Base-by-base conservation (phyloP, 805 yeast species). In the Candida qinlingensis region DNA sequence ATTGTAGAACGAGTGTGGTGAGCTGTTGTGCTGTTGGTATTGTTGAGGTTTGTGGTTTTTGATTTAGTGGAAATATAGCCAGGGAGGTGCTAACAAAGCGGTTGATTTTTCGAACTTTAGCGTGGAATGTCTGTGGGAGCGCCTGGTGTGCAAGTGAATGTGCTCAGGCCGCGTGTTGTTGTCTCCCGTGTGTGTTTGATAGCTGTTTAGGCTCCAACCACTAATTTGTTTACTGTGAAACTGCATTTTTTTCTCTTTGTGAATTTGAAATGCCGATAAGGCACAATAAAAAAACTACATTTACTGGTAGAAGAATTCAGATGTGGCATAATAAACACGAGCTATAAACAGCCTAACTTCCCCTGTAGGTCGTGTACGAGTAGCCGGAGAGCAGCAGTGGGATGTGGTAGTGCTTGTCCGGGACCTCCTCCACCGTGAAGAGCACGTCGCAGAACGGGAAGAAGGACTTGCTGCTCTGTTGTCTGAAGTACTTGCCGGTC, bases 361-460 rank as follows among this genome's bases (percentile, higher is more conserved):
- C 98, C 48, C 97, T 76, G 69, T 91, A 91, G 0, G 97, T 91
- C 6, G 96, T 80, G 69, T 90, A 91, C 34, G 96, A 85, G 67
- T 85, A 88, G 61, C 88, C 88, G 40, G 96, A 82, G 49, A 91
- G 70, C 46, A 91, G 74, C 52, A 91, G 69, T 0, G 98, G 98
- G 47, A 91, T 85, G 63, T 91, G 98, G 66, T 89, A 91, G 64
- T 91, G 98, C 37, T 78, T 70, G 51, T 83, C 88, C 0, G 88
- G 83, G 0, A 86, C 85, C 53, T 74, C 72, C 6, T 74, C 75
- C 4, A 91, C 79, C 31, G 76, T 76, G 61, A 91, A 91, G 1
- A 75, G 72, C 37, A 91, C 86, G 51, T 91, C 97, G 7, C 90
- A 89, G 60, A 77, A 85, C 0, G 97, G 97, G 72, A 90, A 91